Conservation (phyloP, 179 eudicot species). For the Silene noctiflora region DNA sequence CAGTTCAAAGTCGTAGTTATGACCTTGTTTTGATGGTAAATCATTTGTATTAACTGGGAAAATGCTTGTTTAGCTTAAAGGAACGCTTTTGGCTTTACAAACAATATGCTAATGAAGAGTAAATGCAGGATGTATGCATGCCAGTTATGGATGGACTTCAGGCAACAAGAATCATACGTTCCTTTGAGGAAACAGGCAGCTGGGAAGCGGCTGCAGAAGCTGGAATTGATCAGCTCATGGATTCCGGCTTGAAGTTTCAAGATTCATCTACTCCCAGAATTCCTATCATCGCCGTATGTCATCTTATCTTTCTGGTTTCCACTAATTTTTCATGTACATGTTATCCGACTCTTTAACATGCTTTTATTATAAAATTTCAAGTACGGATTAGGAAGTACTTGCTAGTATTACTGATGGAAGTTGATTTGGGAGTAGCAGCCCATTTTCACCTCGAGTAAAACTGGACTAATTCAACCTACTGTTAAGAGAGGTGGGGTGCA, state of each 20-base stretch:
- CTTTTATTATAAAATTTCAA: too few relatives aligned
- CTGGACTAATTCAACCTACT: not conserved
- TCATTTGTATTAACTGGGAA: not conserved
- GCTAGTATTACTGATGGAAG: too few relatives aligned
- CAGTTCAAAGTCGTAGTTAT: constrained; percentile 56
- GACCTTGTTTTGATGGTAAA: constrained; percentile 89
- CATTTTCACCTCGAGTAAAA: too few relatives aligned
- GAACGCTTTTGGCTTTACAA: not conserved
- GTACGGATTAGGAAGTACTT: too few relatives aligned
- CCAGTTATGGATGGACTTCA: constrained; percentile 96
- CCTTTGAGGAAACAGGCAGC: constrained; percentile 75
- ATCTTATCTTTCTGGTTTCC: not conserved
- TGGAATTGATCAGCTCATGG: constrained; percentile 52
- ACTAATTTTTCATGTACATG: not conserved
- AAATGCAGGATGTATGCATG: constrained; percentile 86
- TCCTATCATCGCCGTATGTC: constrained; percentile 82
- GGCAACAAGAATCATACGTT: constrained; percentile 84
- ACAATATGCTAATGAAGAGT: not conserved
- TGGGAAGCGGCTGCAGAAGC: constrained; percentile 81
- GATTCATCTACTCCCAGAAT: constrained; percentile 38
- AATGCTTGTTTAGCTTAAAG: not conserved
- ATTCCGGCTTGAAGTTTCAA: constrained; percentile 27
- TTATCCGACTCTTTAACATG: too few relatives aligned
- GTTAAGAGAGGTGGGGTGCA: not conserved
- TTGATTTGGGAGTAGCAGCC: not conserved